Evolutionary conservation across 495 filamentous ascomycete genomes (phyloP).

Genomic region (Daldinia childiae): DNA sequence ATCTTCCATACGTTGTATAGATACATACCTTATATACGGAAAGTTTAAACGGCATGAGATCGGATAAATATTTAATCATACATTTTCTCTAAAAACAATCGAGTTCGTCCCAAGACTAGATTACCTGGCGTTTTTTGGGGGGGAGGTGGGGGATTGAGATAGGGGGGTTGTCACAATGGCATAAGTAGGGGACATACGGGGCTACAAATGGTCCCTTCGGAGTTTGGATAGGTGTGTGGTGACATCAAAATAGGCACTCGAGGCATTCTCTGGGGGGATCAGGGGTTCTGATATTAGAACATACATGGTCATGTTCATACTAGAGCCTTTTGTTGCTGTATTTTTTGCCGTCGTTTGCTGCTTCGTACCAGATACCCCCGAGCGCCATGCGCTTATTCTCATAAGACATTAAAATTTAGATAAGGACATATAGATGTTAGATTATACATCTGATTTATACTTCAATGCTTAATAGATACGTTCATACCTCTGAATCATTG

Average conservation of each 20-base stretch:
- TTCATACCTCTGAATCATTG: no score
- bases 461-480: not conserved
- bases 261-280: not conserved
- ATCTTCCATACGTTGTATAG: conserved; percentile 29
- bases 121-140: conserved; percentile 18
- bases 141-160: no score
- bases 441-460: conserved; percentile 1
- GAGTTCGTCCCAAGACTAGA: conserved; percentile 10
- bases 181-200: conserved; percentile 1
- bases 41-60: conserved; percentile 17
- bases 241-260: conserved; percentile 22
- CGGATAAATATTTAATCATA: conserved; percentile 18
- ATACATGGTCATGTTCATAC: not conserved
- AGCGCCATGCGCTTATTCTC: conserved; percentile 11
- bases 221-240: conserved; percentile 23
- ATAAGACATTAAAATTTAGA: not conserved
- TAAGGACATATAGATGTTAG: conserved; percentile 23
- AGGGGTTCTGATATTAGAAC: conserved; percentile 7
- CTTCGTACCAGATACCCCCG: conserved; percentile 34
- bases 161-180: conserved; percentile 5
- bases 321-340: not conserved
- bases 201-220: conserved; percentile 10
- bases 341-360: conserved; percentile 5
- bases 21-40: conserved; percentile 29
- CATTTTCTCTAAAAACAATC: conserved; percentile 18